phyloP scores from a whole-genome alignment of 2,329 filamentous ascomycete species.

The Neopestalotiopsis clavispora region DNA sequence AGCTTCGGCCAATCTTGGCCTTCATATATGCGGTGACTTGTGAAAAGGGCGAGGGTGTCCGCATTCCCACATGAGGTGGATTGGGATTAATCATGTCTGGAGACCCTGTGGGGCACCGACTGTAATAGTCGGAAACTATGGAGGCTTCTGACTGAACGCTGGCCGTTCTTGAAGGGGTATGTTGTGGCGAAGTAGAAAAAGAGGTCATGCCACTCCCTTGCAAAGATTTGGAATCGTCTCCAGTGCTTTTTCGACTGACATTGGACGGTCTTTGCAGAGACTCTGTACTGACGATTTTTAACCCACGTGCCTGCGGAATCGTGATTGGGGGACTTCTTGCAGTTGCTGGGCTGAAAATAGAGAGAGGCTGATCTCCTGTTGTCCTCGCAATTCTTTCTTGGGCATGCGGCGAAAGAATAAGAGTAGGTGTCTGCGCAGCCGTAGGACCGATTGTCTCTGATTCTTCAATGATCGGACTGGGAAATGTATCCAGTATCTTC shows the following conservation, averaged over 20 bases:
- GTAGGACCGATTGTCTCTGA: conserved; percentile 24
- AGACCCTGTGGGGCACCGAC: neutral
- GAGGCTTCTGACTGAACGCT: neutral
- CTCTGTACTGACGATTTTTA: conserved; percentile 42
- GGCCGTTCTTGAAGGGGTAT: neutral
- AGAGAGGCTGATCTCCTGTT: too few species aligned
- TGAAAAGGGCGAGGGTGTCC: neutral
- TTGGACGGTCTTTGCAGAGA: conserved; percentile 43
- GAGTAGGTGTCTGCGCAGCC: conserved; percentile 7
- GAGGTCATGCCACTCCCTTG: neutral
- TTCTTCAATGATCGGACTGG: neutral
- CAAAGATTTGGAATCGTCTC: neutral
- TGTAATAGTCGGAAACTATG: neutral
- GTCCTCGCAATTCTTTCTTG: neutral
- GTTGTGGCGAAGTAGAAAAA: neutral
- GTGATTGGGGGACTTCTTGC: conserved; percentile 13
- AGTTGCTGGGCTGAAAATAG: neutral
- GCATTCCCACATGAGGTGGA: too few species aligned
- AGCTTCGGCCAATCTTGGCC: conserved; percentile 24
- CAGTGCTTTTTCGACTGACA: neutral
- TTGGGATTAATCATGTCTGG: neutral
- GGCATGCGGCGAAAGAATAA: conserved; percentile 3
- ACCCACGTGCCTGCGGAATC: conserved; percentile 23
- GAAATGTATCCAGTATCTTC: conserved; percentile 7
- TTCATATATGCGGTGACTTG: conserved; percentile 23